Conservation (phyloP, 441 rosid genomes). For the Euphorbia celastroides region DNA sequence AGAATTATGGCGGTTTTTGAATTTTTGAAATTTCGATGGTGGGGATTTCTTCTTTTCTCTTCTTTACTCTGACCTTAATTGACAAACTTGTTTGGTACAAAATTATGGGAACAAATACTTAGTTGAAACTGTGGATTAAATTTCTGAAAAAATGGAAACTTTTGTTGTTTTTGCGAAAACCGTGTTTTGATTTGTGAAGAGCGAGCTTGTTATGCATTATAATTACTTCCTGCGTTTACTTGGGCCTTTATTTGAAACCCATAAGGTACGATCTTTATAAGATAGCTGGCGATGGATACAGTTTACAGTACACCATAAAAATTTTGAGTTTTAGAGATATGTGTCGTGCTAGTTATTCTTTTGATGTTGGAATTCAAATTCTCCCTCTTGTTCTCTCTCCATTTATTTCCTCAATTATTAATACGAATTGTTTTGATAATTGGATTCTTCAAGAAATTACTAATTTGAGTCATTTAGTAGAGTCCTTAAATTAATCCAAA, state of each 20-base stretch:
- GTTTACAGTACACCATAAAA: background rate
- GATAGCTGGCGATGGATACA: background rate
- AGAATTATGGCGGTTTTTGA: slow-evolving; percentile 21
- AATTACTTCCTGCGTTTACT: background rate
- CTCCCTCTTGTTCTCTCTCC: background rate
- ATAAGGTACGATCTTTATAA: background rate
- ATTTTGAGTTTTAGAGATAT: background rate
- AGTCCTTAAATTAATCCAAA: too few species aligned
- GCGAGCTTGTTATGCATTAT: background rate
- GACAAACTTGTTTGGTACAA: background rate
- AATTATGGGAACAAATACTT: background rate
- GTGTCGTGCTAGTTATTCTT: background rate
- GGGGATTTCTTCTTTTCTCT: slow-evolving; percentile 2
- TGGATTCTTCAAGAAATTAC: too few species aligned
- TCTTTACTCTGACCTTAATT: slow-evolving; percentile 1
- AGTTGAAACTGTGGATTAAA: background rate
- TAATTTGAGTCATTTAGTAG: too few species aligned
- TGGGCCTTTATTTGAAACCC: background rate
- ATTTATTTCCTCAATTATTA: background rate
- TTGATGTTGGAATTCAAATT: background rate
- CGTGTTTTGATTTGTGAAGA: slow-evolving; percentile 1
- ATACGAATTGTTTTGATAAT: background rate
- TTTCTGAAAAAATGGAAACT: background rate
- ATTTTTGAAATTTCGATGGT: slow-evolving; percentile 6
- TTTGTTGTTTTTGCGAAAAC: background rate